A percentile compares a stretch with the other conserved stretches of the same genome.
phyloP scores from a whole-genome alignment of 257 asterid genomes.

The Echites panduratus region DNA sequence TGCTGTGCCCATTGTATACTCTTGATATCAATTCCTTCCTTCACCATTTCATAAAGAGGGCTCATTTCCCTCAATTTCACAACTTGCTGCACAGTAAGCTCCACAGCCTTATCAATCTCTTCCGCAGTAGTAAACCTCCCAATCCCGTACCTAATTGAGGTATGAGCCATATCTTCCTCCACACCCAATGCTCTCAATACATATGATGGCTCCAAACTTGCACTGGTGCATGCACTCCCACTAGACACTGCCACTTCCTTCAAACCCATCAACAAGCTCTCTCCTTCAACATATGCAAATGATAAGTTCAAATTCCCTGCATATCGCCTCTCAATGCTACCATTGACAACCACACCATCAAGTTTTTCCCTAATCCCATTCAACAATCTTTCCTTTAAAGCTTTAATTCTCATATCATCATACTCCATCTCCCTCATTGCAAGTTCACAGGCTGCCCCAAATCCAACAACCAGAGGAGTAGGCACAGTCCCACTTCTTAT shows the following conservation, averaged over 20 bases:
- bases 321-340: slow-evolving; percentile 81
- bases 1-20: slow-evolving; percentile 91
- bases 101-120: slow-evolving; percentile 81
- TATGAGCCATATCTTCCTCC: slow-evolving; percentile 98
- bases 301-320: slow-evolving; percentile 88
- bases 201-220: slow-evolving; percentile 95
- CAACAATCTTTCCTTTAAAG: slow-evolving; percentile 58
- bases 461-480: slow-evolving; percentile 88
- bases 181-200: slow-evolving; percentile 97
- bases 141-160: slow-evolving; percentile 92
- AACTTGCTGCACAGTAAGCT: slow-evolving; percentile 85
- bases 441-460: slow-evolving; percentile 88
- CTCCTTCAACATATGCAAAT: slow-evolving; percentile 94
- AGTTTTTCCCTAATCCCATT: slow-evolving; percentile 61
- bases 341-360: slow-evolving; percentile 86
- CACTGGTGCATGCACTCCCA: slow-evolving; percentile 97
- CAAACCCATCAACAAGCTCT: slow-evolving; percentile 96
- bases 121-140: slow-evolving; percentile 94
- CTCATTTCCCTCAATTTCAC: slow-evolving; percentile 96
- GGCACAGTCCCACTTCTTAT: slow-evolving; percentile 98
- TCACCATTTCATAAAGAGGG: slow-evolving; percentile 92
- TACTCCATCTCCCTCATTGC: slow-evolving; percentile 95
- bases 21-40: slow-evolving; percentile 91
- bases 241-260: slow-evolving; percentile 98
- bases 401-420: slow-evolving; percentile 61